Evolutionary conservation across 2,329 filamentous ascomycete species (phyloP), one percentile per base, ranked within the genome.

Genomic region (Fusarium secorum): DNA sequence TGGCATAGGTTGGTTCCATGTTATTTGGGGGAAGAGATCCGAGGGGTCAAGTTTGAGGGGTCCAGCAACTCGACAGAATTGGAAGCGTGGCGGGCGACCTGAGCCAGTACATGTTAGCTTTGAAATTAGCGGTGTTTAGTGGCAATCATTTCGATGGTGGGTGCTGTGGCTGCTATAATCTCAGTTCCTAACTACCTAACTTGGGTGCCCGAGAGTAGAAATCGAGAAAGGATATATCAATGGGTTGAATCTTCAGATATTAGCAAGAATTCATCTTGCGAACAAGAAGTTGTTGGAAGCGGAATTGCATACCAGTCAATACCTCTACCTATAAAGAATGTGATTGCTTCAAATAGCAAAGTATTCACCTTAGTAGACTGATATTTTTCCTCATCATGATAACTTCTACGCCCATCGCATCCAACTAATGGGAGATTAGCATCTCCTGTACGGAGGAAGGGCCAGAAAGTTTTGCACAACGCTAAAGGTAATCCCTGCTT

Each of bases 81-180:
- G 46, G 28, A 66, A 58, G 51, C 60, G 44, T 53, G 32, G 71
- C 64, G 56, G 67, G 64, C 63, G 66, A 70, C 63, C 55, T 74
- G 70, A 24, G 24, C 70, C 59, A 57, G 54, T 36, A 24, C 36
- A 70, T 41, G 52, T 55, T 55, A 60, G 53, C 42, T 57, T 49
- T 49, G 6, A 24, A 38, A 32, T 52, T 49, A 39, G 63, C 36
- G 26, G 35, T 53, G 9, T 67, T 53, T 52, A 67, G 51, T 42
- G 39, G 57, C 49, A 32, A 30, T 52, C 24, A 39, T 28, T 26
- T 46, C 28, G 18, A 61, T 64, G 46, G 42, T 32, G 38, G n/a
- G 36, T 35, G 48, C 56, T 68, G 49, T 68, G 36, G 49, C 49
- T 53, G 42, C 61, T 42, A 32, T 57, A 62, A 57, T 41, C 22